phyloP scores from a whole-genome alignment of 352 stramenopile species.

The Globisporangium mamillatum region DNA sequence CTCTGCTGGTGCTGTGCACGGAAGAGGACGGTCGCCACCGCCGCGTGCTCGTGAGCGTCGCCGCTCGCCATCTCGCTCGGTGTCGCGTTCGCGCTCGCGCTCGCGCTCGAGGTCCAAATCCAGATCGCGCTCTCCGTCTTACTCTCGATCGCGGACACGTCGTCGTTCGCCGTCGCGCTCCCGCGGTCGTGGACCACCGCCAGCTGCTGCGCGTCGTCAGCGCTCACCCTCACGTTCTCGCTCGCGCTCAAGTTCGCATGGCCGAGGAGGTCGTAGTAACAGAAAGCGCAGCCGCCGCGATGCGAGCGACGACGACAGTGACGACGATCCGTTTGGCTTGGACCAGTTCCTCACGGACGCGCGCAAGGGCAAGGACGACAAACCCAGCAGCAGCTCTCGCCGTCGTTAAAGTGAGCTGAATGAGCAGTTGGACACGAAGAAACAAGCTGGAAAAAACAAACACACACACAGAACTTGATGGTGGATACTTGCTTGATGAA shows the following conservation, averaged over 20 bases:
- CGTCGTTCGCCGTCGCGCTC: slow-evolving; percentile 31
- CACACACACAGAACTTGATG: not conserved
- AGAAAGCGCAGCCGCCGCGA: slow-evolving; percentile 50
- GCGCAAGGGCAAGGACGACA: slow-evolving; percentile 35
- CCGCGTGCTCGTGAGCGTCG: slow-evolving; percentile 32
- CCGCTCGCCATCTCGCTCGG: slow-evolving; percentile 93
- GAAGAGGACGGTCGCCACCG: slow-evolving; percentile 18
- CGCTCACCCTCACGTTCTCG: slow-evolving; percentile 34
- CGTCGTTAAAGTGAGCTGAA: slow-evolving; percentile 23
- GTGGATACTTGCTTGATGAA: not conserved
- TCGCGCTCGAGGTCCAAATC: slow-evolving; percentile 2
- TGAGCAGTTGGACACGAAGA: not conserved
- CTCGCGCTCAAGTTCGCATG: slow-evolving; percentile 37
- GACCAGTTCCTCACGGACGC: slow-evolving; percentile 83
- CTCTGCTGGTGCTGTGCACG: not conserved
- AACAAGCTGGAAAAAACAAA: not conserved
- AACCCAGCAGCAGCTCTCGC: slow-evolving; percentile 23
- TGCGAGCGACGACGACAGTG: slow-evolving; percentile 42
- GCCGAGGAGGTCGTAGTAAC: slow-evolving; percentile 20
- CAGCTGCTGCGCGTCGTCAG: slow-evolving; percentile 5
- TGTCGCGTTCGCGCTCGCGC: slow-evolving; percentile 87
- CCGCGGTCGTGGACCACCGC: not conserved
- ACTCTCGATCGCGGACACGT: slow-evolving; percentile 43
- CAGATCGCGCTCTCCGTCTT: slow-evolving; percentile 34
- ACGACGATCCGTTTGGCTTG: slow-evolving; percentile 80